phyloP scores from a whole-genome alignment of 2,329 filamentous ascomycete species.

The Akanthomyces dipterigenus region DNA sequence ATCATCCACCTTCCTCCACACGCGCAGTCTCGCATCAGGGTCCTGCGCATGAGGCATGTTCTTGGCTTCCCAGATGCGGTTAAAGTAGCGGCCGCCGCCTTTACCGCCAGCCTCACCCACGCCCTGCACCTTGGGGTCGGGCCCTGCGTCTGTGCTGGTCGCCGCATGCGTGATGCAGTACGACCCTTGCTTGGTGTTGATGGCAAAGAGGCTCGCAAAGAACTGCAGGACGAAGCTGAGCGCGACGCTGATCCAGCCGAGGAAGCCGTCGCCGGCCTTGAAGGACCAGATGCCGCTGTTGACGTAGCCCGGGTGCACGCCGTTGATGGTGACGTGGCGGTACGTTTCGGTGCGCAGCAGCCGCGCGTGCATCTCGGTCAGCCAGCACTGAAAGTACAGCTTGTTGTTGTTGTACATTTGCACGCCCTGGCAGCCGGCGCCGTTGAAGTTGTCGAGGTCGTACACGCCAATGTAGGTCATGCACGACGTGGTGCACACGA shows the following conservation, averaged over 20 bases:
- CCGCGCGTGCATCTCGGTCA: constrained; percentile 23
- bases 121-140: constrained; percentile 8
- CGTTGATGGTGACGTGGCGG: constrained; percentile 23
- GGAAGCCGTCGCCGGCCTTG: constrained; percentile 8
- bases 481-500: constrained; percentile 25
- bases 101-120: constrained; percentile 5
- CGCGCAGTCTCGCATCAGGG: constrained; percentile 5
- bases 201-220: constrained; percentile 2
- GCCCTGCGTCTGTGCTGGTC: constrained; percentile 7
- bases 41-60: constrained; percentile 11
- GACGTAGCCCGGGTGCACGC: constrained; percentile 26
- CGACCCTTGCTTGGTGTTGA: constrained; percentile 11
- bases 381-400: constrained; percentile 27
- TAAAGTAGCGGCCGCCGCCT: constrained; percentile 12
- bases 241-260: not conserved
- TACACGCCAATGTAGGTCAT: constrained; percentile 23
- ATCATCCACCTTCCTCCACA: constrained; percentile 14
- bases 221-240: constrained; percentile 5
- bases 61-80: constrained; percentile 12
- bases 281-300: constrained; percentile 23
- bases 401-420: constrained; percentile 25
- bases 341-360: constrained; percentile 17
- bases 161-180: constrained; percentile 12
- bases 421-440: constrained; percentile 12
- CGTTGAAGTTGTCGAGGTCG: constrained; percentile 22